Conservation (phyloP, 345 rosid genomes). For the Camelina hispida region DNA sequence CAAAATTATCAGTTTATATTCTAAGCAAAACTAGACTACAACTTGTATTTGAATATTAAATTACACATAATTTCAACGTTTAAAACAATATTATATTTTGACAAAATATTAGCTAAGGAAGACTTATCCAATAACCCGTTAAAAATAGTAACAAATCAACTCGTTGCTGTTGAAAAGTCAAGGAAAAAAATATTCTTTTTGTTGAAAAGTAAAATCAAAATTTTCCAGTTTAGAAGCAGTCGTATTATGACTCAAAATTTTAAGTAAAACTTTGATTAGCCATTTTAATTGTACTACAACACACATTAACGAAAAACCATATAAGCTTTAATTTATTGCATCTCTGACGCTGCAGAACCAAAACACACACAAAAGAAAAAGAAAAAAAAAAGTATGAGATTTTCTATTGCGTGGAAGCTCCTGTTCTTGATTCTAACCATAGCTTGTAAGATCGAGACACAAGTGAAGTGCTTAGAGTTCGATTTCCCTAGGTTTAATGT, state of each 20-base stretch:
- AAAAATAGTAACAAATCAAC: constrained; percentile 9
- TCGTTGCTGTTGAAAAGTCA: constrained; percentile 11
- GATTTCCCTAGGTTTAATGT: constrained; percentile 43
- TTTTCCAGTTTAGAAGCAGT: background rate
- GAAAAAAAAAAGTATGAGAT: constrained; percentile 12
- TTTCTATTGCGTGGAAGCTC: constrained; percentile 29
- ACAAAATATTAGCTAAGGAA: background rate
- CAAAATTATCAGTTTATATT: background rate
- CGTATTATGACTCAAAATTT: background rate
- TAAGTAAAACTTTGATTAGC: background rate
- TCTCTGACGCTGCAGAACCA: background rate
- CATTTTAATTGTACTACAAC: background rate
- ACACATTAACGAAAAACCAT: background rate
- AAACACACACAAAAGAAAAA: background rate
- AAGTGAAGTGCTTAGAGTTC: constrained; percentile 44
- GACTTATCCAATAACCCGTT: background rate
- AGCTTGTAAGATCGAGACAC: constrained; percentile 33
- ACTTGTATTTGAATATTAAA: background rate
- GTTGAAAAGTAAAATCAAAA: constrained; percentile 15
- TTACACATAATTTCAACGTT: background rate
- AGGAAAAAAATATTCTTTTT: background rate
- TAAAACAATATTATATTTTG: background rate
- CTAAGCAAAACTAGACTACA: background rate
- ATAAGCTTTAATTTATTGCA: background rate
- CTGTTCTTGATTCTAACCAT: constrained; percentile 25